A percentile compares a stretch with the other conserved stretches of the same genome.
phyloP scores from a whole-genome alignment of 768 basidiomycete species.

The Cyathus striatus region DNA sequence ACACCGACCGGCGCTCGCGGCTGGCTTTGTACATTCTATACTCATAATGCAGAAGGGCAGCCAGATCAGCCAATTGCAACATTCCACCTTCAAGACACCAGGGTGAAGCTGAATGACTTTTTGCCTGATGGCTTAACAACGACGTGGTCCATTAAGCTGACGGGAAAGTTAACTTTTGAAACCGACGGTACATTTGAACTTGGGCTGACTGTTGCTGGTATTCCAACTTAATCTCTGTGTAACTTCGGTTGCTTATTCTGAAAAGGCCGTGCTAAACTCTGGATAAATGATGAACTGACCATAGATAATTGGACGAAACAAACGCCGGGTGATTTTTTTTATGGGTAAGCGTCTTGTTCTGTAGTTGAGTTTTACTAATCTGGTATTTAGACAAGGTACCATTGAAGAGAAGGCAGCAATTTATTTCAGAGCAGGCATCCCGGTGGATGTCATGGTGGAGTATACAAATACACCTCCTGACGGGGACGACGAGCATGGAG shows the following conservation, averaged over 20 bases:
- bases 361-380: not conserved
- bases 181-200: slow-evolving; percentile 48
- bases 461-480: slow-evolving; percentile 57
- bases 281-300: slow-evolving; percentile 48
- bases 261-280: slow-evolving; percentile 57
- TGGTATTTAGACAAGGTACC: slow-evolving; percentile 47
- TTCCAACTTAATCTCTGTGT: not conserved
- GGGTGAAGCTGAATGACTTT: slow-evolving; percentile 65
- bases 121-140: slow-evolving; percentile 47
- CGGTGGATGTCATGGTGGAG: slow-evolving; percentile 52
- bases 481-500: slow-evolving; percentile 34
- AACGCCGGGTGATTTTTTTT: slow-evolving; percentile 64
- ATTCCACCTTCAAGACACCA: slow-evolving; percentile 51
- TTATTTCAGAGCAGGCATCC: slow-evolving; percentile 36
- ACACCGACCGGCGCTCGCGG: slow-evolving; percentile 49
- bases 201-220: slow-evolving; percentile 60
- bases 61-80: slow-evolving; percentile 38
- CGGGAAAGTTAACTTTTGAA: slow-evolving; percentile 45
- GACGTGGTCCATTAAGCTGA: slow-evolving; percentile 54
- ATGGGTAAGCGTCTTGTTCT: slow-evolving; percentile 37
- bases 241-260: not conserved
- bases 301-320: slow-evolving; percentile 75
- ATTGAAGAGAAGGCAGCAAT: slow-evolving; percentile 55
- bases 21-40: slow-evolving; percentile 63
- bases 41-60: slow-evolving; percentile 44